Evolutionary conservation across 1,139 yeast genomes (phyloP).

Genomic region (Pichia kudriavzevii): DNA sequence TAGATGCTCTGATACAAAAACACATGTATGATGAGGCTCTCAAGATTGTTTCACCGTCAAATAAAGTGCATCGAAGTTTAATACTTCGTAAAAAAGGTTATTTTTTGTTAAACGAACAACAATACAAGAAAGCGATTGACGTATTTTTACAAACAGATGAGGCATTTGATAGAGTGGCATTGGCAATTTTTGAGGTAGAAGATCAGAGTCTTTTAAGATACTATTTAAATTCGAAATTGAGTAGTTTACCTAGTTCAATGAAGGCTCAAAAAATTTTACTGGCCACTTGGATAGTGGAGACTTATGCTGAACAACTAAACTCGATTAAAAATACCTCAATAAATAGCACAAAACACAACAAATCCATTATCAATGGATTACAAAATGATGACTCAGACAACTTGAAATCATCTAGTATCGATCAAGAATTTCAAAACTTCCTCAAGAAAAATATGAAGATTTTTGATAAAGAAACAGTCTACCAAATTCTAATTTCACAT

Average conservation of each 20-base stretch:
- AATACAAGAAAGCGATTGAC: conserved; percentile 48
- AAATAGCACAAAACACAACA: not conserved
- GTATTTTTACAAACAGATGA: conserved; percentile 57
- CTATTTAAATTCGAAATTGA: conserved; percentile 51
- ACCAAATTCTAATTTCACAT: conserved; percentile 62
- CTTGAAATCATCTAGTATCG: too few relatives aligned
- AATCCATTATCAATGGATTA: conserved; percentile 8
- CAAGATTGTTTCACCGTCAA: conserved; percentile 24
- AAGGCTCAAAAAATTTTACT: conserved; percentile 53
- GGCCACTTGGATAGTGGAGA: conserved; percentile 80
- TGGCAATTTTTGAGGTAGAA: conserved; percentile 46
- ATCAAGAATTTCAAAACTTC: conserved; percentile 45
- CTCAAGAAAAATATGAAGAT: conserved; percentile 39
- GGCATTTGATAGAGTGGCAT: conserved; percentile 65
- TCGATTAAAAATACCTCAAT: conserved; percentile 35
- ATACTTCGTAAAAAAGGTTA: conserved; percentile 63
- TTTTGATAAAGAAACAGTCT: conserved; percentile 60
- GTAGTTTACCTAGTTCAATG: conserved; percentile 31
- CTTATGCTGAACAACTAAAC: conserved; percentile 46
- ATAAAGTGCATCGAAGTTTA: conserved; percentile 34
- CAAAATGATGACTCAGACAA: conserved; percentile 17
- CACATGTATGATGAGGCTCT: conserved; percentile 67
- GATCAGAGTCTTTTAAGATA: conserved; percentile 42
- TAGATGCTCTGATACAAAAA: conserved; percentile 63
- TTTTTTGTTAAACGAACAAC: conserved; percentile 33